Evolutionary conservation across 2,329 filamentous ascomycete genomes (phyloP).

Genomic region (Xenoacremonium recifei): DNA sequence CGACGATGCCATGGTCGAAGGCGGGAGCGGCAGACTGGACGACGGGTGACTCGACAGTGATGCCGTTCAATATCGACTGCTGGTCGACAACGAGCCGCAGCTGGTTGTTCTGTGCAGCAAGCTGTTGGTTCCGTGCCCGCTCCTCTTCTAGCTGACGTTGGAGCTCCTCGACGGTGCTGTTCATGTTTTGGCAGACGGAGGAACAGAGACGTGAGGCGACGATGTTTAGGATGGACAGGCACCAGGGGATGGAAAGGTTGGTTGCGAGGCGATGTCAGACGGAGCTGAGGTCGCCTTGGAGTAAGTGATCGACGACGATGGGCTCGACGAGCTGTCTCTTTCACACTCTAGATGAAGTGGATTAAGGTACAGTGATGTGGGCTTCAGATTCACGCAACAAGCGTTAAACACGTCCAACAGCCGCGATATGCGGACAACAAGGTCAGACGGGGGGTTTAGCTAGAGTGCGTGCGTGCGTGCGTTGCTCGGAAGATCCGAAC

Average conservation of each 20-base stretch:
- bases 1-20: constrained; percentile 17
- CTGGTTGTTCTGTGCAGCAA: too few relatives aligned
- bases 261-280: not conserved
- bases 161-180: constrained; percentile 23
- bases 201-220: not conserved
- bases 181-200: constrained; percentile 14
- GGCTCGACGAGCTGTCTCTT: not conserved
- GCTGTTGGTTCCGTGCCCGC: constrained; percentile 19
- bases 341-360: not conserved
- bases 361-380: too few relatives aligned
- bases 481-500: constrained; percentile 19
- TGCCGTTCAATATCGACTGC: constrained; percentile 15
- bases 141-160: constrained; percentile 24
- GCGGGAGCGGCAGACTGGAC: constrained; percentile 14
- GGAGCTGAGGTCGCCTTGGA: not conserved
- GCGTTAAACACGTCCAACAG: not conserved
- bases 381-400: not conserved
- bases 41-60: constrained; percentile 15
- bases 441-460: too few relatives aligned
- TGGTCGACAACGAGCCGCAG: constrained; percentile 6
- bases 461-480: too few relatives aligned
- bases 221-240: not conserved
- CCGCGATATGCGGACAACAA: not conserved
- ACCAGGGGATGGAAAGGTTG: not conserved
- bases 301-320: not conserved